Percentiles rank a stretch among this genome's conserved stretches.
phyloP scores from a whole-genome alignment of 164 flowering plant species.

The Hamamelis virginiana region DNA sequence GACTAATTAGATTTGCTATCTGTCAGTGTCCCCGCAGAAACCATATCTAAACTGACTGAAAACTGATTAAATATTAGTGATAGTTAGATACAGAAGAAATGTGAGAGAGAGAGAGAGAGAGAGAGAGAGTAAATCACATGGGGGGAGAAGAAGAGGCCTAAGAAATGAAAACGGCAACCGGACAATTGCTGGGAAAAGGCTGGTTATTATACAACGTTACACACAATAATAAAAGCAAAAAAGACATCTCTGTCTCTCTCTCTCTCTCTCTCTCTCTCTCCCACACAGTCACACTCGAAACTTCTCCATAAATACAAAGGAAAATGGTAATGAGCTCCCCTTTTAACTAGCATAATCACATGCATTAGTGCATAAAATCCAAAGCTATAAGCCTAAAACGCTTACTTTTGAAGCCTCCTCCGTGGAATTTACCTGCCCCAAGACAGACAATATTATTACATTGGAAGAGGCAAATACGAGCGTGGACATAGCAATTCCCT shows the following conservation, averaged over 20 bases:
- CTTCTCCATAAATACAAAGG: too few species aligned
- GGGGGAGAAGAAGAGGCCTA: not conserved
- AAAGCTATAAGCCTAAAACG: too few species aligned
- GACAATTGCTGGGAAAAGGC: conserved; percentile 21
- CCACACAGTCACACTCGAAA: too few species aligned
- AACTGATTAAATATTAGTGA: not conserved
- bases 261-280: too few species aligned
- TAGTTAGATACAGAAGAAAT: not conserved
- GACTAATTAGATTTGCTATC: conserved; percentile 15
- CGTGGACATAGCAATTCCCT: too few species aligned
- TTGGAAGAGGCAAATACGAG: conserved; percentile 3
- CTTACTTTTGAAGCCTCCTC: not conserved
- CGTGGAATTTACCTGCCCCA: not conserved
- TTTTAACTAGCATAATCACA: too few species aligned
- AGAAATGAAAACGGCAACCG: conserved; percentile 14
- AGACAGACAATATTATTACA: not conserved
- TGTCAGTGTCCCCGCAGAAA: conserved; percentile 6
- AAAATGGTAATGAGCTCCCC: too few species aligned
- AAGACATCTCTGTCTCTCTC: too few species aligned
- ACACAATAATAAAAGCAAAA: conserved; percentile 13
- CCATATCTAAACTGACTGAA: not conserved
- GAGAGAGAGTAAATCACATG: conserved; percentile 13
- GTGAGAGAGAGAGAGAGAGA: conserved; percentile 8
- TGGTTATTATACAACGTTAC: conserved; percentile 18
- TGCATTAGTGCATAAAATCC: too few species aligned